Evolutionary conservation across 192 early-diverging fungal genomes (phyloP), one percentile per base, ranked within the genome.

Genomic region (Coemansia sp.): DNA sequence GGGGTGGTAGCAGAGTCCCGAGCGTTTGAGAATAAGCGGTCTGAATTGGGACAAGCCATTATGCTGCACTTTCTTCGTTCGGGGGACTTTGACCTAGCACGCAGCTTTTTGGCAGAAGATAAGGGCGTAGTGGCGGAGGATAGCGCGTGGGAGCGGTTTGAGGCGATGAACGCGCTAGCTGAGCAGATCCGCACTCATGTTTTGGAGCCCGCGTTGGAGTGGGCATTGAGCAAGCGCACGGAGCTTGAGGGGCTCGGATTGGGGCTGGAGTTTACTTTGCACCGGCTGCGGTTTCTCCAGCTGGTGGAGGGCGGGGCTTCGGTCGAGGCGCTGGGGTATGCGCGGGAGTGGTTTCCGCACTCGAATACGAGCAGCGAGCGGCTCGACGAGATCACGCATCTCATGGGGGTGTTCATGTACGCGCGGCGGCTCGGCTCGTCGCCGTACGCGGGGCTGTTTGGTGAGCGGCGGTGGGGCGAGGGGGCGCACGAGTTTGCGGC

Each of bases 211-310:
- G 96, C 94, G 2, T 75, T 95, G 10, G 64, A 68, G 82, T 99
- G 98, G 98, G 89, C 94, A 9, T 64, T 67, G 27, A 48, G 60
- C 34, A 77, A 94, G 63, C 68, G 87, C 2, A 77, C 76, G 1
- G 84, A 77, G 44, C 79, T 98, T 44, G 77, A 82, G 36, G 76
- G 69, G 17, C 67, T 77, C 23, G 87, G 85, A 12, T 27, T 72
- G 57, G 57, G 57, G 10, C 85, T 99, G n/a, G 95, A 95, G 78
- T 99, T 98, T 81, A 74, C 87, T n/a, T 85, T 99, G 59, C 92
- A 93, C 62, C 75, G 89, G 55, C 82, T 92, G 50, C 85, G 86
- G 70, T 97, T 92, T 59, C 66, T 99, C 32, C 89, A 94, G 76
- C 81, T 91, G 21, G 73, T 98, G 17, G 80, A 83, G 42, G 45